Evolutionary conservation across 1,139 yeast genomes (phyloP), one percentile per base, ranked within the genome.

Genomic region (Yamadazyma songkhlaensis): DNA sequence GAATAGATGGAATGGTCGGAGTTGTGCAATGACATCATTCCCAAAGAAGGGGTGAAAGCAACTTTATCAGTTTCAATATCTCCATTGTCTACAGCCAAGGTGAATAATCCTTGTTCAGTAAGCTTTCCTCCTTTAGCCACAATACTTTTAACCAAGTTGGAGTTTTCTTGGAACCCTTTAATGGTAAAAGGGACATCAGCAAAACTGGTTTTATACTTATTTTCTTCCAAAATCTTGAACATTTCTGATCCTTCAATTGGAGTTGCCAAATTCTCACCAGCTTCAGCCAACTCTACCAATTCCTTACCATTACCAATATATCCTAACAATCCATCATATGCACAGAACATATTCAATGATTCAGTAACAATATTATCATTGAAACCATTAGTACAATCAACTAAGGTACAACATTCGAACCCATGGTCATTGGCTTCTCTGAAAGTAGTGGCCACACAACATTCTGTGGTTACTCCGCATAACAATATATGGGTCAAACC

Each of bases 381-480:
- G 29, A 46, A 46, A 14, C 49, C 48, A 24, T 31, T 36, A 8
- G 48, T 46, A 33, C 49, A 45, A 22, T 43, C 47, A 2, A 37
- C 41, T 23, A 45, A 29, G 2, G 43, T 32, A 34, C 47, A 46
- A 26, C 49, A 46, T 26, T 46, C 48, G 26, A 46, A 46, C 20
- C 49, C 48, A 25, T 43, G 47, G 24, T 46, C 49, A 32, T 42
- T 46, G 23, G 48, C 49, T 33, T 46, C 49, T 32, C 49, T 35
- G 25, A 46, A 46, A 6, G 49, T 45, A 10, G 49, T 45, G 10
- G 39, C 43, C 5, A 46, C 49, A 37, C 49, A 46, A 23, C 49
- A 46, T 32, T 46, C 49, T 15, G 49, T 46, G n/a, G 49, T 46
- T 1, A 46, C 48, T 10, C 49, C 48, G 38, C 46, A 37, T 10